phyloP scores from a whole-genome alignment of 305 asterid species.

The Rubia peregrina region DNA sequence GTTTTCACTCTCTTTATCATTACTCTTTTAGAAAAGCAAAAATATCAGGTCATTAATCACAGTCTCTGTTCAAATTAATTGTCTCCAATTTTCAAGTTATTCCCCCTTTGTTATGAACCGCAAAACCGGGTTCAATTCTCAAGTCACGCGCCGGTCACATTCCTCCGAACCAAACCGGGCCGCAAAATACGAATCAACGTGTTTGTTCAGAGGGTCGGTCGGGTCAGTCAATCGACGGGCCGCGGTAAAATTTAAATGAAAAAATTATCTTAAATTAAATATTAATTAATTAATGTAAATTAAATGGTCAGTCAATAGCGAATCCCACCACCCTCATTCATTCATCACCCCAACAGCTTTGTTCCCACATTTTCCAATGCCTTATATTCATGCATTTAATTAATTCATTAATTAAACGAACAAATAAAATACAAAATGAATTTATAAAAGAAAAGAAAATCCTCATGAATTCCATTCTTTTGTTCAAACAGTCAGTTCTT shows the following conservation, averaged over 20 bases:
- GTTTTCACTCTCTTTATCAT: too few species aligned
- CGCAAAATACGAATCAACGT: constrained; percentile 39
- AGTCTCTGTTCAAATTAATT: neutral
- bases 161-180: constrained; percentile 39
- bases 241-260: neutral
- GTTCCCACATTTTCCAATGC: constrained; percentile 35
- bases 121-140: constrained; percentile 3
- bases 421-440: neutral
- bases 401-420: neutral
- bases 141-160: constrained; percentile 28
- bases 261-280: neutral
- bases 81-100: neutral
- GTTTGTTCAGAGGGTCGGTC: neutral
- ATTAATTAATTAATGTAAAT: constrained; percentile 7
- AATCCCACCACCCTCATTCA: constrained; percentile 32
- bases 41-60: too few species aligned
- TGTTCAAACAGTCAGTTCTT: constrained; percentile 1
- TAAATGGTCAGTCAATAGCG: constrained; percentile 22
- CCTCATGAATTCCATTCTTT: neutral
- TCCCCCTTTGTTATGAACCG: neutral
- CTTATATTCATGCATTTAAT: constrained; percentile 17
- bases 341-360: constrained; percentile 17
- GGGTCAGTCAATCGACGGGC: neutral
- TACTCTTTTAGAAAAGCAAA: too few species aligned
- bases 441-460: neutral